phyloP scores from a whole-genome alignment of 768 basidiomycete genomes.

The Boletus rubropictus region DNA sequence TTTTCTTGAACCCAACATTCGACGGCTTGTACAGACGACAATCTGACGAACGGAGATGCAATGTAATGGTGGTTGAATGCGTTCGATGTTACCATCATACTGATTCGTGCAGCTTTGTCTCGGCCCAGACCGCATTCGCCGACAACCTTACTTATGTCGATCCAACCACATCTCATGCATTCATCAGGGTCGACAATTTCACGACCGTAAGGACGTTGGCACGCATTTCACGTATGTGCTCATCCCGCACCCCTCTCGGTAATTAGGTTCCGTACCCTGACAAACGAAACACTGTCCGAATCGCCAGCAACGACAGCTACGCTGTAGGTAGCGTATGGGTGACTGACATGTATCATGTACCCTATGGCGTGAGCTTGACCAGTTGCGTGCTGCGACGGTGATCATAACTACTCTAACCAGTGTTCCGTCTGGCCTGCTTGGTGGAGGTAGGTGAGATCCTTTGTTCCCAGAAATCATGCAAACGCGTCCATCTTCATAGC shows the following conservation, averaged over 20 bases:
- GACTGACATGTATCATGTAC: conserved; percentile 59
- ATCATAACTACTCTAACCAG: conserved; percentile 28
- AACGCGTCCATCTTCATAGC: conserved; percentile 19
- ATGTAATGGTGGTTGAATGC: conserved; percentile 32
- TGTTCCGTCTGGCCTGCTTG: conserved; percentile 71
- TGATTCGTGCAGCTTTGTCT: conserved; percentile 40
- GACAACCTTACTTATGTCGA: conserved; percentile 60
- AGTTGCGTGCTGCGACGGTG: neutral
- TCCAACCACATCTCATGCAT: conserved; percentile 57
- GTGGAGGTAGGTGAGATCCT: conserved; percentile 32
- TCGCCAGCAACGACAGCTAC: conserved; percentile 51
- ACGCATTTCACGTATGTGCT: neutral
- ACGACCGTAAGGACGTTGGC: conserved; percentile 35
- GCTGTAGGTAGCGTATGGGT: conserved; percentile 59
- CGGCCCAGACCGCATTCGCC: conserved; percentile 37
- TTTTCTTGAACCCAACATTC: neutral
- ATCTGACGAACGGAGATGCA: conserved; percentile 62
- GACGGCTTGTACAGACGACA: conserved; percentile 44
- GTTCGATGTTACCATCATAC: neutral
- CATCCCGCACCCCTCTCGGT: neutral
- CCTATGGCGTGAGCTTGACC: conserved; percentile 47
- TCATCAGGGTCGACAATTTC: conserved; percentile 73
- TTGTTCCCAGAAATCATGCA: neutral
- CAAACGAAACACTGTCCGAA: conserved; percentile 66
- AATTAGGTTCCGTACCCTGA: conserved; percentile 35